phyloP scores from a whole-genome alignment of 1,284 basidiomycete genomes.

The Cutaneotrichosporon cyanovorans region DNA sequence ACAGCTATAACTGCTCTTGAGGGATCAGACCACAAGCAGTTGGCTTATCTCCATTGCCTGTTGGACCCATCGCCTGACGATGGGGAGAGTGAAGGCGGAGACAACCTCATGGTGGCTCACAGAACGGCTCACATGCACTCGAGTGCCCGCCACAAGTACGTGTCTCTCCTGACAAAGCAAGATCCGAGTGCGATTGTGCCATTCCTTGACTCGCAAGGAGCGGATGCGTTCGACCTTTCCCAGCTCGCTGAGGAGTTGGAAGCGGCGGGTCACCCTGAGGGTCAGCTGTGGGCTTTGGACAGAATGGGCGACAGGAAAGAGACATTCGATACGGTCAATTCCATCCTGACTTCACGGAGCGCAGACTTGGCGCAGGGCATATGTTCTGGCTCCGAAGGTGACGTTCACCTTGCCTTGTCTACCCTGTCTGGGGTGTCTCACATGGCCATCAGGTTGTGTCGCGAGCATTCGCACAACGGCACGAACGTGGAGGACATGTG shows the following conservation, averaged over 20 bases:
- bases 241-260: constrained; percentile 61
- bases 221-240: constrained; percentile 55
- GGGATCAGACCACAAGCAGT: constrained; percentile 53
- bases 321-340: constrained; percentile 61
- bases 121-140: constrained; percentile 49
- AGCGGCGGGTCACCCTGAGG: constrained; percentile 59
- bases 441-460: constrained; percentile 60
- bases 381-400: constrained; percentile 34
- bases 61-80: constrained; percentile 56
- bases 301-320: constrained; percentile 56
- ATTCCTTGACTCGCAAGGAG: constrained; percentile 57
- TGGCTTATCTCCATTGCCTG: constrained; percentile 70
- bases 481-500: constrained; percentile 76
- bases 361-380: constrained; percentile 51
- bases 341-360: constrained; percentile 56
- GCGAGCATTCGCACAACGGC: constrained; percentile 54
- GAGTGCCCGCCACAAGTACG: constrained; percentile 55
- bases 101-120: background rate
- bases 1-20: constrained; percentile 34
- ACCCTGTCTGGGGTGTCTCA: constrained; percentile 8
- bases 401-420: constrained; percentile 46
- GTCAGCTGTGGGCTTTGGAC: constrained; percentile 74
- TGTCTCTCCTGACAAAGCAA: constrained; percentile 65
- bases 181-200: constrained; percentile 61
- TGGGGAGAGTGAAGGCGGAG: constrained; percentile 1